phyloP scores from a whole-genome alignment of 805 yeast species.

The Kuraishia piskuri region DNA sequence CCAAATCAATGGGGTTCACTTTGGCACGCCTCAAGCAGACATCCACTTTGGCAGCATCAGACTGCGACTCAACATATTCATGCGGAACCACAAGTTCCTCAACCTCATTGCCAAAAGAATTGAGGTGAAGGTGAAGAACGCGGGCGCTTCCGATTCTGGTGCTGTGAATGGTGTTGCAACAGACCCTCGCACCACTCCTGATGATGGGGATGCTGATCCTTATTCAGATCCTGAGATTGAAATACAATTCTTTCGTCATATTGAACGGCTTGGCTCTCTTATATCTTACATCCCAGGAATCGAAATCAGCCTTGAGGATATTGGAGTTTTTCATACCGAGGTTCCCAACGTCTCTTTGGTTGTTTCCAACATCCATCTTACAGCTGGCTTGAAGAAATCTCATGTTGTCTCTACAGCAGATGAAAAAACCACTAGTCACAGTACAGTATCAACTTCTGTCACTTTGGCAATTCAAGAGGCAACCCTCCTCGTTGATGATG shows the following conservation, averaged over 20 bases:
- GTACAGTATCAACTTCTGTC: not conserved
- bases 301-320: not conserved
- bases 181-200: not conserved
- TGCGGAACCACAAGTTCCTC: not conserved
- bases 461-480: not conserved
- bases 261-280: not conserved
- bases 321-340: not conserved
- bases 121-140: not conserved
- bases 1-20: not conserved
- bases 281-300: not conserved
- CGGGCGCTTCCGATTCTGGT: not conserved
- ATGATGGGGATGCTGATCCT: not conserved
- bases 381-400: not conserved
- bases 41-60: not conserved
- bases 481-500: not conserved
- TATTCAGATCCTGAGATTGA: not conserved
- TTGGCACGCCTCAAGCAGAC: not conserved
- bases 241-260: not conserved
- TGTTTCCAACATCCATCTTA: not conserved
- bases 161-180: not conserved
- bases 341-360: not conserved
- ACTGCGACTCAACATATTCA: not conserved
- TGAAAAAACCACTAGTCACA: too few species aligned
- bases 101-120: slow-evolving; percentile 1
- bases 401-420: not conserved